Evolutionary conservation across 1,139 yeast species (phyloP), one percentile per base, ranked within the genome.

Genomic region (Geotrichum aggregatum): DNA sequence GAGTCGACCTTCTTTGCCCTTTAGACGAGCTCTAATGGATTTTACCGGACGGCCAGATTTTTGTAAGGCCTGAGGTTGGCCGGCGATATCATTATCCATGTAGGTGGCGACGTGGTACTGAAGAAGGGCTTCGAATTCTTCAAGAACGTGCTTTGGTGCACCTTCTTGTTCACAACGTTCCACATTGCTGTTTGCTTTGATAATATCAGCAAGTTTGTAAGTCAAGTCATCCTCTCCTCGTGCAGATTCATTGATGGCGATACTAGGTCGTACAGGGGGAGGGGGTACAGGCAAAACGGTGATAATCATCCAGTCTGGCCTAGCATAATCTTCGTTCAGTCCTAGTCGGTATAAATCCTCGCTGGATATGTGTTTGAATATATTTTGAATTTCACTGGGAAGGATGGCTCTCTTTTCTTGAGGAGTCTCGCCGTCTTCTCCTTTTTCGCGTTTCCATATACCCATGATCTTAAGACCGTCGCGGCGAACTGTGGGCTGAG

Each of bases 31-130:
- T 74, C 99, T 84, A 62, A 94, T 94, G 45, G 98, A 88, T 70
- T 92, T 94, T 59, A 94, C 95, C 7, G 99, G 98, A 73, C 98
- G 87, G 54, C 98, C 99, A 49, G 98, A 88, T 71, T 94, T 94
- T 69, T 94, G 99, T 59, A 92, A 79, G 39, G 99, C 98, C 71
- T 92, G 98, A 0, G 98, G 99, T 72, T 92, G 98, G 58, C 99
- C 98, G n/a, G 98, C 98, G 72, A 92, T 92, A 74, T 92, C 98
- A 68, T 92, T 92, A 73, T 92, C 98, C 99, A 92, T 92, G 69
- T 92, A 92, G 1, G 99, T 92, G n/a, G 99, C 98, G 48, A 94
- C 98, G 66, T 92, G 98, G 71, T 89, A 94, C 67, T 94, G 99
- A 56, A 94, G 76, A 62, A 94, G 79, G 42, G 96, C 87, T 69